phyloP scores from a whole-genome alignment of 352 stramenopile genomes.

The Phytophthora sp. region DNA sequence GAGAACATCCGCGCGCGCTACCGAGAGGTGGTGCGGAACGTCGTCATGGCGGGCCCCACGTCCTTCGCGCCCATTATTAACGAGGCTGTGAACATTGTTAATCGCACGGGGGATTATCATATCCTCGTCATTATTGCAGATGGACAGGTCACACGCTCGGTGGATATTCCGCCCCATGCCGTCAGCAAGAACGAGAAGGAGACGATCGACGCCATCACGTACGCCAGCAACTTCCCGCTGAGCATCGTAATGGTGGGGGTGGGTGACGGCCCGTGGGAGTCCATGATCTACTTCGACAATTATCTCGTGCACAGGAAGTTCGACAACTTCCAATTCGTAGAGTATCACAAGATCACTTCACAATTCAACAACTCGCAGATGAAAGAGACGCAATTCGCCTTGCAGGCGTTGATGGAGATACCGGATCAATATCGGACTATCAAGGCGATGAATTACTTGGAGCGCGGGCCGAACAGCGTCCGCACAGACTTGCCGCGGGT shows the following conservation, averaged over 20 bases:
- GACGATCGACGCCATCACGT: constrained; percentile 86
- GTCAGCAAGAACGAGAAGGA: constrained; percentile 89
- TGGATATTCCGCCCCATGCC: constrained; percentile 74
- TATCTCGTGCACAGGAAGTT: constrained; percentile 80
- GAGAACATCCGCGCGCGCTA: constrained; percentile 74
- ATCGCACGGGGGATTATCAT: constrained; percentile 79
- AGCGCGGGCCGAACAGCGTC: constrained; percentile 50
- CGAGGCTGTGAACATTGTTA: constrained; percentile 81
- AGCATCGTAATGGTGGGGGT: constrained; percentile 86
- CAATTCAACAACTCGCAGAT: constrained; percentile 52
- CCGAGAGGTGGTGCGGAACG: constrained; percentile 68
- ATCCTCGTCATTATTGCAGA: constrained; percentile 91
- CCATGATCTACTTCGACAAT: constrained; percentile 83
- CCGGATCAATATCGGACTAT: constrained; percentile 83
- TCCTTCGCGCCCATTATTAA: constrained; percentile 90
- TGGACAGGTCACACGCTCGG: constrained; percentile 84
- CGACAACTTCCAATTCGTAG: constrained; percentile 91
- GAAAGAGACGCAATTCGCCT: constrained; percentile 73
- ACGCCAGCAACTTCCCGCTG: constrained; percentile 79
- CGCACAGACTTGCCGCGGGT: constrained; percentile 61
- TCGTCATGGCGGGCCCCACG: constrained; percentile 83
- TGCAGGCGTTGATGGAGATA: constrained; percentile 88
- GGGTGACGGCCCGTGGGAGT: constrained; percentile 82
- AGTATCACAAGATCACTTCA: constrained; percentile 77
- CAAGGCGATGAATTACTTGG: constrained; percentile 73